Evolutionary conservation across 140 eudicot species (phyloP).

Genomic region (Cichorium intybus): DNA sequence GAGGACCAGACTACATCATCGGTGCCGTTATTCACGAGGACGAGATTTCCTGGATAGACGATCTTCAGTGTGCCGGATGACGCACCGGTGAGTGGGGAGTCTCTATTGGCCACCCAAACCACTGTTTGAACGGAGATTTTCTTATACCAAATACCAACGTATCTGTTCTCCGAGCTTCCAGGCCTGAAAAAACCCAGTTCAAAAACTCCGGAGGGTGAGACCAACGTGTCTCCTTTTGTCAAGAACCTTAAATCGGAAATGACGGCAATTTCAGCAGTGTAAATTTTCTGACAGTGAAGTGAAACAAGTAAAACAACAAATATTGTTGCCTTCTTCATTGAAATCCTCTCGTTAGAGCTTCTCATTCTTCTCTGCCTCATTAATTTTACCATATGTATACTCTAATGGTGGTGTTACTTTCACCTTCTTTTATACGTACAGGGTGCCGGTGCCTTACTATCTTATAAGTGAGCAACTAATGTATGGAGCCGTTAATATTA

Average conservation of each 20-base stretch:
- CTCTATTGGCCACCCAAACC: constrained; percentile 28
- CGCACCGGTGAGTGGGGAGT: background rate
- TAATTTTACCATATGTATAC: too few relatives aligned
- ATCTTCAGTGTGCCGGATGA: constrained; percentile 17
- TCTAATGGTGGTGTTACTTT: too few relatives aligned
- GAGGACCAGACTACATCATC: constrained; percentile 9
- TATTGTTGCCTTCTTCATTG: background rate
- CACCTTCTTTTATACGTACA: too few relatives aligned
- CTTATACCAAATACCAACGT: constrained; percentile 26
- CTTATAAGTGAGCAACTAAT: too few relatives aligned
- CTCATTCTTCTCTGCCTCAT: too few relatives aligned
- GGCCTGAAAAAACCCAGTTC: constrained; percentile 33
- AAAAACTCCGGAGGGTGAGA: constrained; percentile 21
- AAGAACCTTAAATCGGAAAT: constrained; percentile 3
- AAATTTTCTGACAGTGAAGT: background rate
- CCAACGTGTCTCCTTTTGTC: constrained; percentile 13
- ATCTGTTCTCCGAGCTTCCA: constrained; percentile 2
- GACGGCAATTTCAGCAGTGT: background rate
- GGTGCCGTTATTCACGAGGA: constrained; percentile 4
- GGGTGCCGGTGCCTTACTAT: too few relatives aligned
- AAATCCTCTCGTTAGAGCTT: background rate
- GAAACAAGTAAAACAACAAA: constrained; percentile 12
- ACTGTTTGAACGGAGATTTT: constrained; percentile 2
- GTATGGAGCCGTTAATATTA: too few relatives aligned
- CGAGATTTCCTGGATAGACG: constrained; percentile 17